A percentile compares a stretch with the other conserved stretches of the same genome.
These are phyloP conservation scores for Cicer yamashitae DNA, from an alignment of 306 rosid species.

Conservation along the genomic window DNA sequence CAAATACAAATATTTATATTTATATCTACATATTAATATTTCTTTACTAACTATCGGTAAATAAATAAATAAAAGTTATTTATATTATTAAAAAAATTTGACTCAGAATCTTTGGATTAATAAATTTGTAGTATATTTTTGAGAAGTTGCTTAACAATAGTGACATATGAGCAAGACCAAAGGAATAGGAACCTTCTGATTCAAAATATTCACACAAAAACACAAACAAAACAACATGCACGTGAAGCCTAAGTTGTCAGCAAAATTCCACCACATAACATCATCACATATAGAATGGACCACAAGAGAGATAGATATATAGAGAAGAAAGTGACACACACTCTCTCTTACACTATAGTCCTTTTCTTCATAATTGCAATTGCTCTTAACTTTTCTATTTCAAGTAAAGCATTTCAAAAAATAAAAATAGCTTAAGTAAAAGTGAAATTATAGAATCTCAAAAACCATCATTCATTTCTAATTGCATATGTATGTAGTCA, in stretches of 20 bases:
- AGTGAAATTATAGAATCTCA: conserved; percentile 46
- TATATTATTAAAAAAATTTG: background rate
- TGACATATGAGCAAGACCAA: background rate
- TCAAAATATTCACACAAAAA: conserved; percentile 44
- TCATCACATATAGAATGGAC: conserved; percentile 39
- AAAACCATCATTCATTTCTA: background rate
- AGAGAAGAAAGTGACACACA: conserved; percentile 8
- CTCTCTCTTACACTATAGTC: background rate
- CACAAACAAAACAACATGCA: conserved; percentile 45
- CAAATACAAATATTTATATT: too few relatives aligned
- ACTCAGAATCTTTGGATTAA: background rate
- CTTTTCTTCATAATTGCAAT: conserved; percentile 45
- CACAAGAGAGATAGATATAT: conserved; percentile 28
- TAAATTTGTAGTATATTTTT: background rate
- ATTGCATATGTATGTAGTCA: too few relatives aligned
- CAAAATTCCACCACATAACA: conserved; percentile 46
- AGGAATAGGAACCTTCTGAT: conserved; percentile 33
- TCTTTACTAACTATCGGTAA: too few relatives aligned
- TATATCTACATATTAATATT: too few relatives aligned
- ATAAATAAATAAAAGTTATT: too few relatives aligned
- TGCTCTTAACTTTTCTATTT: conserved; percentile 46
- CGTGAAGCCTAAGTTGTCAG: conserved; percentile 60
- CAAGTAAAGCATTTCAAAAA: conserved; percentile 42
- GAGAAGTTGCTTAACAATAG: conserved; percentile 5
- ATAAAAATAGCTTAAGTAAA: conserved; percentile 42